These are phyloP conservation scores for Hyaloscypha finlandica DNA, from an alignment of 495 filamentous ascomycete species.

Conservation along the genomic window DNA sequence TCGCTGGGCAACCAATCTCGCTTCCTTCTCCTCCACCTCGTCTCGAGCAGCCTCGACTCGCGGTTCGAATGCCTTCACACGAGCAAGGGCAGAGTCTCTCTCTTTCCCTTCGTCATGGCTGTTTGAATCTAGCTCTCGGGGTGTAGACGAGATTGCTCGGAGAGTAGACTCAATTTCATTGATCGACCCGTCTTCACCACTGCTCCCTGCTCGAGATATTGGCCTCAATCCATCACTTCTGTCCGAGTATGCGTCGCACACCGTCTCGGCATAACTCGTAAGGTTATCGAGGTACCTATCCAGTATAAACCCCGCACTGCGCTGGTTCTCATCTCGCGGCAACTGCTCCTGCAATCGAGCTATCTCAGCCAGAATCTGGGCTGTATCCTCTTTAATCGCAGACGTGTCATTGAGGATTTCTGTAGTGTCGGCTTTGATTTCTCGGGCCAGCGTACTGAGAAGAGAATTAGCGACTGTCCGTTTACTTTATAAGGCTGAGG, in stretches of 20 bases:
- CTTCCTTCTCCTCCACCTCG: too few relatives aligned
- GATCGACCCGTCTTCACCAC: background rate
- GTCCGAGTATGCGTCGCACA: constrained; percentile 5
- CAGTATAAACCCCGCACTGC: constrained; percentile 16
- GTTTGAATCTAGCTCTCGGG: too few relatives aligned
- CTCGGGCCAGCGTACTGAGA: constrained; percentile 7
- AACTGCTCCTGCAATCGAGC: constrained; percentile 19
- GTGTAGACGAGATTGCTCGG: background rate
- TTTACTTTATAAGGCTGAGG: background rate
- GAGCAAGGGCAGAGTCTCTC: constrained; percentile 77
- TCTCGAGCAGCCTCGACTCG: too few relatives aligned
- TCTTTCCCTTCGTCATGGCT: constrained; percentile 41
- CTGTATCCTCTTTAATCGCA: constrained; percentile 29
- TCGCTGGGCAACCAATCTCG: constrained; percentile 77
- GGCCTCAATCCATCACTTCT: background rate
- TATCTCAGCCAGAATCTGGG: constrained; percentile 31
- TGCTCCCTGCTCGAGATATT: background rate
- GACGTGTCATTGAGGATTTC: constrained; percentile 11
- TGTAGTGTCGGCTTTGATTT: constrained; percentile 18
- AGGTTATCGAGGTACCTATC: constrained; percentile 31
- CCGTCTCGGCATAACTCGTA: constrained; percentile 30
- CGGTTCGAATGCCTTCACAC: constrained; percentile 73
- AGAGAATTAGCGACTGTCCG: background rate
- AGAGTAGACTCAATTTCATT: background rate
- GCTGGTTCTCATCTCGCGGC: background rate